Base-by-base conservation (phyloP, 2,329 filamentous ascomycete species). In the Aureobasidium sp. region DNA sequence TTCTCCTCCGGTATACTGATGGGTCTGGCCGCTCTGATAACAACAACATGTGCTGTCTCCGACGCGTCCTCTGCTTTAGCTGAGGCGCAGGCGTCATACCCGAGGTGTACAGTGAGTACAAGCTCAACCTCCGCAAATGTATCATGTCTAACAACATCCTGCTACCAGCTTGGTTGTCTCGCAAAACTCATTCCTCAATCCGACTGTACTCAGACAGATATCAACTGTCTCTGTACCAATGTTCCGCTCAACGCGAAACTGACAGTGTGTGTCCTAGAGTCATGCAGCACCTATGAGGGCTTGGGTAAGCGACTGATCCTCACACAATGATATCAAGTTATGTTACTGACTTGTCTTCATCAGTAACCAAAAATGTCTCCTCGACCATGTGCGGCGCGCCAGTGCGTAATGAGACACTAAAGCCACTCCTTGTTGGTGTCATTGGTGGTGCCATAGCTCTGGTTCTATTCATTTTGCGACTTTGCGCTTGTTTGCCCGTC, bases 161-260 rank as follows among this genome's bases (percentile, higher is more conserved):
- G n/a, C n/a, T 8, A 29, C 23, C 13, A 71, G 70, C 67, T 69
- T 15, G 64, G 40, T n/a, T 71, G 69, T 48, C 65, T 71, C 20
- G 45, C 64, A 10, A 43, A 48, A 9, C 60, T 64, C 1, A 71
- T 71, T 20, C 63, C 68, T 29, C 63, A 58, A 10, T 70, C 69
- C 5, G 66, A 68, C 2, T 72, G 71, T 47, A 58, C 67, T 16
- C 16, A 60, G 27, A 68, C 67, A 5, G 70, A 72, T 23, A 50
- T 70, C 20, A 64, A 65, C 8, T 72, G 71, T 62, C 66, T 67
- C 23, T 69, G 68, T 45, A 67, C 67, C 47, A 68, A 69, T 25
- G 51, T 54, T 33, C 63, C 67, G 3, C 54, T 69, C 9, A 66
- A 67, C 9, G 48, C 43, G 4, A 47, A 67, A 23, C 47, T 68